Evolutionary conservation across 306 rosid species (phyloP), one percentile per base, ranked within the genome.

Genomic region (apple (Malus domestica)): DNA sequence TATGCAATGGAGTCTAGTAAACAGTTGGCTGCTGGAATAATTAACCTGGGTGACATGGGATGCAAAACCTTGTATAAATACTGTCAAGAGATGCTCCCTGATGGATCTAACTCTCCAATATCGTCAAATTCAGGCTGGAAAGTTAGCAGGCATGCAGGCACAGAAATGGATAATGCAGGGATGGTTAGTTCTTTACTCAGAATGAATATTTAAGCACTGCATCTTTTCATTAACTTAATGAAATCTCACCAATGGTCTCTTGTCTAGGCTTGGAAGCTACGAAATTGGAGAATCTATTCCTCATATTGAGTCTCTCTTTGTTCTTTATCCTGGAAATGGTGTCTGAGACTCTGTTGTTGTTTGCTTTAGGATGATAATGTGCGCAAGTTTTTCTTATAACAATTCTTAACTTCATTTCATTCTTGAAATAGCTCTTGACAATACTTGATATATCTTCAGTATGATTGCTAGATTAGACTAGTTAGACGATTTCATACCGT

Each of bases 1-100:
- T 93, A 85, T 88, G 97, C 98, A 75, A 80, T 91, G 98, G 96
- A 89, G 69, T 89, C 95, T 79, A 81, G 97, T 81, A 93, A 86
- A 79, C 93, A 93, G 68, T 85, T 93, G 76, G 98, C 98, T 68
- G 68, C 96, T 73, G 93, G 93, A 84, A 82, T 89, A 71, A 74
- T 86, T 78, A 91, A 76, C 79, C 73, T 86, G 49, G 84, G 90
- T 59, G 88, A 83, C 78, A 46, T 79, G 79, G 90, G 90, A 51
- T 84, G 79, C 70, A 84, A 81, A 81, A 74, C 84, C 19, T 73
- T 80, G 72, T 86, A 80, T 40, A 87, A 88, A 76, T 91, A 89
- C 84, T 91, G 85, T 86, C 97, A 91, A 27, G 93, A 93, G 68
- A 83, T 89, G 76, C 90, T 89, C 62, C 97, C 89, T 49, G 94